A percentile compares a stretch with the other conserved stretches of the same genome.
phyloP scores from a whole-genome alignment of 129 eudicot genomes.

The Arctium minus region DNA sequence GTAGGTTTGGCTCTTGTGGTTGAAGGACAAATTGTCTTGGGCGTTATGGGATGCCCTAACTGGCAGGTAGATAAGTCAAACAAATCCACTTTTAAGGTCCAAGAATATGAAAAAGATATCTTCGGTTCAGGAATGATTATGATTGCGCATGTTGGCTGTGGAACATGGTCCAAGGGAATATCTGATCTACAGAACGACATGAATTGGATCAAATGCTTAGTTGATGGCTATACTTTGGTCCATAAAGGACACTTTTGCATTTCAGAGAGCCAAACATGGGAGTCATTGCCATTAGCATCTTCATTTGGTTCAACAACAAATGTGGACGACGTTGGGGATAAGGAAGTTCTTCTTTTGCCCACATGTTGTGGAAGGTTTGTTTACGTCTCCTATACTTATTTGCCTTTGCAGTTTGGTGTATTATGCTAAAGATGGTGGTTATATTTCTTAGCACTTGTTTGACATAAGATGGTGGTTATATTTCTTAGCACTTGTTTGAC shows the following conservation, averaged over 20 bases:
- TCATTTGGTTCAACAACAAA: slow-evolving; percentile 48
- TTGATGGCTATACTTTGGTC: slow-evolving; percentile 46
- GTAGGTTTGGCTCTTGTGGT: slow-evolving; percentile 96
- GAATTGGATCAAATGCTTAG: slow-evolving; percentile 67
- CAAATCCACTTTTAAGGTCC: slow-evolving; percentile 13
- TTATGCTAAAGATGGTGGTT: background rate
- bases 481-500: background rate
- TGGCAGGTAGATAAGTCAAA: slow-evolving; percentile 53
- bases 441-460: background rate
- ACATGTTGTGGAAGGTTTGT: slow-evolving; percentile 93
- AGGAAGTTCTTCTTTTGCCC: slow-evolving; percentile 64
- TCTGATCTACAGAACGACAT: slow-evolving; percentile 10
- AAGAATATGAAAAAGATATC: slow-evolving; percentile 17
- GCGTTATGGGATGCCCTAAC: slow-evolving; percentile 98
- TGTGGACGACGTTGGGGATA: slow-evolving; percentile 35
- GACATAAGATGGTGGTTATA: background rate
- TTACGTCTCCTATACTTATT: background rate
- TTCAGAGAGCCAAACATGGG: slow-evolving; percentile 93
- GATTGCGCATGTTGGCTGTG: slow-evolving; percentile 90
- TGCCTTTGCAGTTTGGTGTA: background rate
- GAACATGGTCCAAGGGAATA: slow-evolving; percentile 74
- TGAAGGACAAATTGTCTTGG: slow-evolving; percentile 83
- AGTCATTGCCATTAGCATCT: slow-evolving; percentile 70
- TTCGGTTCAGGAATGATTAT: slow-evolving; percentile 58
- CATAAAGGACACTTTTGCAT: slow-evolving; percentile 71